Evolutionary conservation across 129 eudicot species (phyloP).

Genomic region (Kitagawia praeruptora): DNA sequence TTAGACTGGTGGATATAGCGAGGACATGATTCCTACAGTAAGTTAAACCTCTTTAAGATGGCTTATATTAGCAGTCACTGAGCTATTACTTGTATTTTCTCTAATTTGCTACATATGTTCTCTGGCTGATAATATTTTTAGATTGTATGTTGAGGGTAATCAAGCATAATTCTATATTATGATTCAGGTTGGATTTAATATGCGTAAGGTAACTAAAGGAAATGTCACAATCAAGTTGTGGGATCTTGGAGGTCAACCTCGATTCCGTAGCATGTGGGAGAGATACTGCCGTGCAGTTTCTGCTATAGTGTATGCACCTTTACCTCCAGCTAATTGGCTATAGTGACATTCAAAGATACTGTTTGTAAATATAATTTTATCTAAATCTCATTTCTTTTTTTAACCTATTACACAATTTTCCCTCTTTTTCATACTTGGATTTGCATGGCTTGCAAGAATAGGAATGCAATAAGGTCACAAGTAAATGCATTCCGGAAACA

Average conservation of each 20-base stretch:
- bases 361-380: neutral
- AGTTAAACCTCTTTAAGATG: constrained; percentile 18
- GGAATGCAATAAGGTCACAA: neutral
- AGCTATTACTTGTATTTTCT: neutral
- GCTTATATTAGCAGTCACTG: neutral
- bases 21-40: constrained; percentile 98
- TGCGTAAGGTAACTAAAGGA: constrained; percentile 97
- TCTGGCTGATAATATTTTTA: neutral
- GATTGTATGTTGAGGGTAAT: neutral
- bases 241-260: constrained; percentile 99
- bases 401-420: no score
- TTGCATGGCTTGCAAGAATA: neutral
- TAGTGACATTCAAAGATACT: neutral
- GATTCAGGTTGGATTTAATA: constrained; percentile 87
- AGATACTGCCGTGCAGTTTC: constrained; percentile 99
- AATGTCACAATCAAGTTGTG: constrained; percentile 94
- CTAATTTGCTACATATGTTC: neutral
- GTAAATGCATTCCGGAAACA: neutral
- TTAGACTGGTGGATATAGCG: constrained; percentile 93
- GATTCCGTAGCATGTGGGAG: constrained; percentile 99
- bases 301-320: constrained; percentile 80
- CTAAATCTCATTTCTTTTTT: neutral
- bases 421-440: neutral
- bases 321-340: neutral
- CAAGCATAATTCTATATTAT: neutral